Evolutionary conservation across 441 rosid genomes (phyloP), one percentile per base, ranked within the genome.

Genomic region (Bocquillonia castaneifolia): DNA sequence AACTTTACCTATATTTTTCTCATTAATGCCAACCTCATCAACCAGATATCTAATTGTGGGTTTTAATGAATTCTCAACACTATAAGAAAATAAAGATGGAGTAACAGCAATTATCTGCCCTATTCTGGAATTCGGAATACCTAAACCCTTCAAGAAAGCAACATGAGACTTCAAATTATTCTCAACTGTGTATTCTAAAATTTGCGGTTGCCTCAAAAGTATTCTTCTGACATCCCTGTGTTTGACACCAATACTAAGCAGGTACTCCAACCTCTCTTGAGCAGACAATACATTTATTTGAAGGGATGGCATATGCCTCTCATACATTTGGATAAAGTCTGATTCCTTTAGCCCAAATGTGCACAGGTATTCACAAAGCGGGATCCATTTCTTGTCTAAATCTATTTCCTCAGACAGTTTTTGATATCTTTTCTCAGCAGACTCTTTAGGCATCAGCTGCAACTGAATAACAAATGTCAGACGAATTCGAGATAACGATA

Each of bases 1-100:
- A 40, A 93, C 97, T 78, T 93, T 93, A 22, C 99, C 86, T 50
- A 91, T 72, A 71, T 71, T 84, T 63, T 82, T 83, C 72, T 88
- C 95, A 34, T 87, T 79, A 44, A 93, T 93, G 54, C 96, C 99
- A 63, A 93, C 93, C 83, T 89, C 97, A 79, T 93, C 96, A 25
- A 93, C 85, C 82, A 93, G 69, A 79, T 91, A 91, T 77, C 97
- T 84, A 63, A 91, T 86, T 0, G 96, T 93, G 32, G 99, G 97
- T 73, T 88, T 93, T 74, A 93, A 67, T 44, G 99, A 91, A 54
- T 88, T 91, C 74, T 93, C 95, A 23, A 93, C 83, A 66, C 96
- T 93, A 79, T 93, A 93, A 42, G 95, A 88, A 73, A 91, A 85
- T 12, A 91, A 67, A 28, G 96, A 91, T 5, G 97, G 97, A 48